Percentiles rank a stretch among this genome's conserved stretches.
Evolutionary conservation across 1,139 yeast genomes (phyloP).

Genomic region (Chernovozyma sophiae-reginae): DNA sequence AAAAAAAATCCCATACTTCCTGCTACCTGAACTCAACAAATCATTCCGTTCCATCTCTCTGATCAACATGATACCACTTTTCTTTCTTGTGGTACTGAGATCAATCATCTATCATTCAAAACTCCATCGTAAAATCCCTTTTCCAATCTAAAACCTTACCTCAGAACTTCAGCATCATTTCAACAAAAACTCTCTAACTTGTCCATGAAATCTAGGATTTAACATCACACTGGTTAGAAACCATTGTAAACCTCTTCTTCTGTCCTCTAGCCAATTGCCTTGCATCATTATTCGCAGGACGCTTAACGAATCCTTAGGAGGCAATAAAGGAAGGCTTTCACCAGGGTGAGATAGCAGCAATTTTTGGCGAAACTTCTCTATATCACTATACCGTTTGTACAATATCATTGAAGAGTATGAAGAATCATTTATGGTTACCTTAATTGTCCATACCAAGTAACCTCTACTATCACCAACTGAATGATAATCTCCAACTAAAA

Average conservation of each 20-base stretch:
- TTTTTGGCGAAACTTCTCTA: constrained; percentile 43
- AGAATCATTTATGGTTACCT: constrained; percentile 39
- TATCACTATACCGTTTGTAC: constrained; percentile 64
- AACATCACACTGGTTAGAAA: constrained; percentile 64
- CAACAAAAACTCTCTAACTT: constrained; percentile 5
- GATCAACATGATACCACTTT: too few relatives aligned
- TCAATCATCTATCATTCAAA: too few relatives aligned
- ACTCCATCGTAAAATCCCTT: too few relatives aligned
- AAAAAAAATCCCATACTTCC: too few relatives aligned
- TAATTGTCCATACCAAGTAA: constrained; percentile 47
- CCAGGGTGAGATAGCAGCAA: constrained; percentile 41
- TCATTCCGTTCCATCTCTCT: too few relatives aligned
- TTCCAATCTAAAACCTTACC: too few relatives aligned
- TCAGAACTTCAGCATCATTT: too few relatives aligned
- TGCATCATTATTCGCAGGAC: constrained; percentile 46
- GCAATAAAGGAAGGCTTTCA: constrained; percentile 53
- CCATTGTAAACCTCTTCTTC: constrained; percentile 71
- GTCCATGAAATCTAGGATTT: constrained; percentile 53
- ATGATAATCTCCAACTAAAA: constrained; percentile 38
- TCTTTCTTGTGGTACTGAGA: too few relatives aligned
- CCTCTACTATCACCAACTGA: constrained; percentile 29
- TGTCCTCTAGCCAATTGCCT: constrained; percentile 49
- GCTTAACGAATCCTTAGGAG: constrained; percentile 55
- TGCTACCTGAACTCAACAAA: too few relatives aligned
- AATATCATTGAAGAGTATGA: constrained; percentile 46